These are phyloP conservation scores for Daldinia eschscholtzii DNA, from an alignment of 2,329 filamentous ascomycete genomes.

Conservation along the genomic window DNA sequence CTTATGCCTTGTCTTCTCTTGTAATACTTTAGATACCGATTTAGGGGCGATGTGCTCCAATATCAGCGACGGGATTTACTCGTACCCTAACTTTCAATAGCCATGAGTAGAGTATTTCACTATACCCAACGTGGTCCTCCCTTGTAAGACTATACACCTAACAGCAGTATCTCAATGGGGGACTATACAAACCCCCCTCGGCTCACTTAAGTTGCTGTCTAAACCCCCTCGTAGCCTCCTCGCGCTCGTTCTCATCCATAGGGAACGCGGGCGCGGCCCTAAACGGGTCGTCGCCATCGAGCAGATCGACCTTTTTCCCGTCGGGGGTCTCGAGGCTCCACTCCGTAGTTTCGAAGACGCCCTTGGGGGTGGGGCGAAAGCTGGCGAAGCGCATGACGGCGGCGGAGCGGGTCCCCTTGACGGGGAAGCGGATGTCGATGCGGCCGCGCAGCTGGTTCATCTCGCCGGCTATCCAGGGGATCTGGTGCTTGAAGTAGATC, in stretches of 20 bases:
- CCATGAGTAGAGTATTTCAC: background rate
- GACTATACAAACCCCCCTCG: background rate
- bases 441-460: slow-evolving; percentile 94
- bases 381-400: slow-evolving; percentile 87
- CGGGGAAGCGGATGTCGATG: slow-evolving; percentile 88
- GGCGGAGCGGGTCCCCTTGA: slow-evolving; percentile 79
- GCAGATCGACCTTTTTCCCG: slow-evolving; percentile 74
- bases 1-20: slow-evolving; percentile 4
- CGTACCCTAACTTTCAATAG: background rate
- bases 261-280: slow-evolving; percentile 60
- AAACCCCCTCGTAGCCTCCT: slow-evolving; percentile 63
- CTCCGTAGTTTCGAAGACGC: slow-evolving; percentile 85
- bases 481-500: slow-evolving; percentile 82
- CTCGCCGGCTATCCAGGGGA: slow-evolving; percentile 86
- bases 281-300: slow-evolving; percentile 82
- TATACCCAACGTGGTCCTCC: too few species aligned
- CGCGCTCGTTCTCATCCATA: slow-evolving; percentile 57
- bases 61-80: background rate
- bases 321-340: slow-evolving; percentile 84
- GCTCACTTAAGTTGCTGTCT: slow-evolving; percentile 62
- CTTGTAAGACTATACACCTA: background rate
- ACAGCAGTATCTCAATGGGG: background rate
- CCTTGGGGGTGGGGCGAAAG: slow-evolving; percentile 70
- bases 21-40: background rate
- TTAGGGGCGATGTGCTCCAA: background rate